Conservation (phyloP, 192 early-diverging fungal species). For the Coemansia sp. region DNA sequence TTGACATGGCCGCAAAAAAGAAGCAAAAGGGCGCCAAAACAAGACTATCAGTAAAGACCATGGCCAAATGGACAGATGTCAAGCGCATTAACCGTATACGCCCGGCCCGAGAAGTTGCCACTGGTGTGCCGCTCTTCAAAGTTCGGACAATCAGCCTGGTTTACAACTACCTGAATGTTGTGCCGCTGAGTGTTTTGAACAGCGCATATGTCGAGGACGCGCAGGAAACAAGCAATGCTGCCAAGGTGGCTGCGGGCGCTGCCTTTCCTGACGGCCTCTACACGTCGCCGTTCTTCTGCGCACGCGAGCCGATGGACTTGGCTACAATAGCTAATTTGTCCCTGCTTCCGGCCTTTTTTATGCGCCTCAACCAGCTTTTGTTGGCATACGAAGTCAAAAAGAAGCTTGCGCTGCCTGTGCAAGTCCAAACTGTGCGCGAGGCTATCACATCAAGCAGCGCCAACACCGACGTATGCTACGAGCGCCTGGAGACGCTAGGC, state of each 20-base stretch:
- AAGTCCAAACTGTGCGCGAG: constrained; percentile 53
- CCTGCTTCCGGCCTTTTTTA: constrained; percentile 65
- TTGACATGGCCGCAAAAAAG: background rate
- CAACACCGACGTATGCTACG: constrained; percentile 70
- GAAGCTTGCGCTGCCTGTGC: constrained; percentile 42
- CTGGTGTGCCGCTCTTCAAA: constrained; percentile 36
- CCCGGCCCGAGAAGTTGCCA: constrained; percentile 11
- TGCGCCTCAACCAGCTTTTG: constrained; percentile 61
- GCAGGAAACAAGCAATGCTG: background rate
- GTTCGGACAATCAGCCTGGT: constrained; percentile 11
- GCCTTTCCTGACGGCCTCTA: constrained; percentile 33
- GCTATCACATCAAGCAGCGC: constrained; percentile 78
- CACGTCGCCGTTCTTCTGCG: constrained; percentile 50
- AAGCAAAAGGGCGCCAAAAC: constrained; percentile 4
- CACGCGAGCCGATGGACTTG: constrained; percentile 22
- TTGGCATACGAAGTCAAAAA: constrained; percentile 50
- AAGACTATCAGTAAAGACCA: constrained; percentile 5
- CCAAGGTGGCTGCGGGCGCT: background rate
- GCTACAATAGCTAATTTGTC: constrained; percentile 32
- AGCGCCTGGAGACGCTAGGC: constrained; percentile 86
- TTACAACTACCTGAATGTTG: constrained; percentile 29
- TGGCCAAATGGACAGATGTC: constrained; percentile 29
- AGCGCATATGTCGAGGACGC: background rate
- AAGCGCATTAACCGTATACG: constrained; percentile 23
- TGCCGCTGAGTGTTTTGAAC: background rate